Evolutionary conservation across 306 rosid species (phyloP).

Genomic region (Medicago ruthenica): DNA sequence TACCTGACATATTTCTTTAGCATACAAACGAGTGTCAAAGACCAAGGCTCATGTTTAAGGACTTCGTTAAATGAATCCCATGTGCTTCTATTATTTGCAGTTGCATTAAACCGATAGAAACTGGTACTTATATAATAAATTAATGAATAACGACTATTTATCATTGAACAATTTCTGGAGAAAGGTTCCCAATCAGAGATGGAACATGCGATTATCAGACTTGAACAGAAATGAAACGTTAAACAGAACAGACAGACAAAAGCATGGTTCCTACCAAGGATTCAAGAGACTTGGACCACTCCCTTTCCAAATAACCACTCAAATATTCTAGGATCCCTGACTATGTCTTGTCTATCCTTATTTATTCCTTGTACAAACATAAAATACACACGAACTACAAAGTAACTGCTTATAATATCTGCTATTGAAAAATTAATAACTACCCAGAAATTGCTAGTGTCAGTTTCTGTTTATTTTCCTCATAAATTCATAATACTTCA

Average conservation of each 20-base stretch:
- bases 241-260: not conserved
- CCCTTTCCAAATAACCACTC: not conserved
- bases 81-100: not conserved
- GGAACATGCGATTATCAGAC: not conserved
- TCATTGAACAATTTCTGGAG: not conserved
- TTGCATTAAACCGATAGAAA: slow-evolving; percentile 8
- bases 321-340: not conserved
- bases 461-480: not conserved
- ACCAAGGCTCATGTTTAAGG: slow-evolving; percentile 2
- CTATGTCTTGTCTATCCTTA: not conserved
- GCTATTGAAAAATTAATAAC: not conserved
- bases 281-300: not conserved
- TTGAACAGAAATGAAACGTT: not conserved
- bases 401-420: not conserved
- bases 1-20: slow-evolving; percentile 5
- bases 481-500: not conserved
- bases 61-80: not conserved
- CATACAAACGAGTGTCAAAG: not conserved
- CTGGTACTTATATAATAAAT: not conserved
- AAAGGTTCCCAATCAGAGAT: not conserved
- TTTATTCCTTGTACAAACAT: not conserved
- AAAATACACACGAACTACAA: not conserved
- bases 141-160: not conserved
- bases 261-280: not conserved
- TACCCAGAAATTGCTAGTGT: not conserved